phyloP scores from a whole-genome alignment of 176 grass and related monocot species.

The Zoysia japonica region DNA sequence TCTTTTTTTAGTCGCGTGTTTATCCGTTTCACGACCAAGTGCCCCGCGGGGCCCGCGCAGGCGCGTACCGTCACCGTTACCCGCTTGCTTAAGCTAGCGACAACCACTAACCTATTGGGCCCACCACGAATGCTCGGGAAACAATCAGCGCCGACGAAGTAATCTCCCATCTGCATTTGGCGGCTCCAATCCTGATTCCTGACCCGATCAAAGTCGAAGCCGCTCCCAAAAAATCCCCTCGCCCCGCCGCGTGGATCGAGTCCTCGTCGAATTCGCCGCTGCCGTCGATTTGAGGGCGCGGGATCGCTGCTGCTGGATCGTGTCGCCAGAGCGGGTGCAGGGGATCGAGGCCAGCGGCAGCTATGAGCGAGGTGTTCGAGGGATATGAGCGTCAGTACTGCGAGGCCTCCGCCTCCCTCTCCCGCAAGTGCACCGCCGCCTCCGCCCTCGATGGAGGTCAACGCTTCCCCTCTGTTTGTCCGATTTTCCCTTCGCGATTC shows the following conservation, averaged over 20 bases:
- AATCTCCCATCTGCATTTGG: background rate
- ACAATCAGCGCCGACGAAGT: background rate
- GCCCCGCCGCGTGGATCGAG: background rate
- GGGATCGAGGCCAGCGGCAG: conserved; percentile 38
- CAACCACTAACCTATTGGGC: background rate
- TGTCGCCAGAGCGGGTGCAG: background rate
- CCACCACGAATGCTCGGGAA: conserved; percentile 5
- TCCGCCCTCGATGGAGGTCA: conserved; percentile 72
- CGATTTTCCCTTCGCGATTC: background rate
- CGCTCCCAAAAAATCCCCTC: background rate
- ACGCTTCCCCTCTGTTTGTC: background rate
- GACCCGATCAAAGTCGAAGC: conserved; percentile 33
- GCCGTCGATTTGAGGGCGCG: conserved; percentile 12
- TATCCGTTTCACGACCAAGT: background rate
- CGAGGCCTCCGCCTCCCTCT: conserved; percentile 79
- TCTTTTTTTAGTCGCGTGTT: background rate
- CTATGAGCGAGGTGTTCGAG: conserved; percentile 92
- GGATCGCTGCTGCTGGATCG: background rate
- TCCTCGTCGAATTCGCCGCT: background rate
- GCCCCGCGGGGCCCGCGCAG: background rate
- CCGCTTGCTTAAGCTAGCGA: conserved; percentile 15
- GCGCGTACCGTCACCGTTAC: background rate
- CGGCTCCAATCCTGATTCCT: background rate
- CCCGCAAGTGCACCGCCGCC: conserved; percentile 69
- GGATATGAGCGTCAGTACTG: conserved; percentile 93